phyloP scores from a whole-genome alignment of 2,329 filamentous ascomycete species.

The Aspergillus clavatus region DNA sequence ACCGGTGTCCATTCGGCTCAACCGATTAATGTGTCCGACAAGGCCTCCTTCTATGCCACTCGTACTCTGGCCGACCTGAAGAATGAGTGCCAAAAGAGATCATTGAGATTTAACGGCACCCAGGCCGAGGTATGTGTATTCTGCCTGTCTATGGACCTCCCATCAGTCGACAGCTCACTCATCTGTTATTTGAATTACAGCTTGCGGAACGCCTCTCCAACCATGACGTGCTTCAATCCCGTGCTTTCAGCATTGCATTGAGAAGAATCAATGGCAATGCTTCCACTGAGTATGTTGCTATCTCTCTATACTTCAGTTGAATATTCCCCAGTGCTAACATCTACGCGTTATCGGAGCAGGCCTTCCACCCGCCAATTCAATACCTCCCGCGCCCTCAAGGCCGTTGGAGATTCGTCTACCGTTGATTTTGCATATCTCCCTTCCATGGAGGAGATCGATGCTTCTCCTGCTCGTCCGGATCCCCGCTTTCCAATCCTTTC shows the following conservation, averaged over 20 bases:
- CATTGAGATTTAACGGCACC: slow-evolving; percentile 43
- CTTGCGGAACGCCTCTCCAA: slow-evolving; percentile 50
- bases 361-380: slow-evolving; percentile 56
- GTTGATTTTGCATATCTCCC: slow-evolving; percentile 62
- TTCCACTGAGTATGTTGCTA: slow-evolving; percentile 33
- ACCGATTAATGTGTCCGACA: slow-evolving; percentile 47
- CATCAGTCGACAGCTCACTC: slow-evolving; percentile 1
- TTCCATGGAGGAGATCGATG: slow-evolving; percentile 43
- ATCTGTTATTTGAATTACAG: slow-evolving; percentile 23
- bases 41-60: slow-evolving; percentile 48
- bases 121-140: slow-evolving; percentile 47
- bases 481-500: slow-evolving; percentile 51
- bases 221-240: slow-evolving; percentile 49
- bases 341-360: slow-evolving; percentile 47
- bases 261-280: slow-evolving; percentile 43
- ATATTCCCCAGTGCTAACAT: slow-evolving; percentile 12
- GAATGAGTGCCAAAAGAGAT: slow-evolving; percentile 48
- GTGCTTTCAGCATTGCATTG: slow-evolving; percentile 53
- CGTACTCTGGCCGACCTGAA: slow-evolving; percentile 49
- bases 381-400: slow-evolving; percentile 54
- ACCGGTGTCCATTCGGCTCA: slow-evolving; percentile 56
- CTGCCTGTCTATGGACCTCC: too few relatives aligned
- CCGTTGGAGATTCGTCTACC: slow-evolving; percentile 54
- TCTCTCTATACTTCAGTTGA: neutral
- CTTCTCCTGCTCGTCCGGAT: slow-evolving; percentile 29